Evolutionary conservation across 2,329 filamentous ascomycete genomes (phyloP).

Genomic region (Emergomyces pasteurianus): DNA sequence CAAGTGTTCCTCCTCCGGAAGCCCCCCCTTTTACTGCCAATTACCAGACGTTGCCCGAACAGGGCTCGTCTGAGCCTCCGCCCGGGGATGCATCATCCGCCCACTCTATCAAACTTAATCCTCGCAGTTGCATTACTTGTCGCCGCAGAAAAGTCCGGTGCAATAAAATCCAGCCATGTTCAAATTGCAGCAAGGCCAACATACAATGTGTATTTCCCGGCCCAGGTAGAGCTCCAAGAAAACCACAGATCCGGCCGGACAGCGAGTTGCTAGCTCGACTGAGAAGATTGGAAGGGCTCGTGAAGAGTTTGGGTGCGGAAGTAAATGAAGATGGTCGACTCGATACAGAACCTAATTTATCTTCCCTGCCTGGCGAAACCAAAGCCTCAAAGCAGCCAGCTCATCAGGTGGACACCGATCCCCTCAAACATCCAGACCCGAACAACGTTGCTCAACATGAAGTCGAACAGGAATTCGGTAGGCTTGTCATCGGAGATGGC

Average conservation of each 20-base stretch:
- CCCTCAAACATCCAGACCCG: conserved; percentile 7
- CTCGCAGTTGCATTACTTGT: conserved; percentile 36
- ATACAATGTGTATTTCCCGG: conserved; percentile 53
- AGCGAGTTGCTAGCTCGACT: conserved; percentile 48
- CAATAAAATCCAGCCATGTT: conserved; percentile 37
- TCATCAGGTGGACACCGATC: neutral
- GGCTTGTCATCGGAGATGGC: conserved; percentile 48
- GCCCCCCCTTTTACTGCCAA: neutral
- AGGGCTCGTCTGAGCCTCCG: conserved; percentile 15
- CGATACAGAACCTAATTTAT: neutral
- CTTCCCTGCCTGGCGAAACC: neutral
- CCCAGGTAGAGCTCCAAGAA: conserved; percentile 48
- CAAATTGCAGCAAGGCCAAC: conserved; percentile 36
- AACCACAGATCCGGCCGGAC: conserved; percentile 45
- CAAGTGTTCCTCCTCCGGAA: neutral
- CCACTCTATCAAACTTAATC: conserved; percentile 19
- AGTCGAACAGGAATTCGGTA: conserved; percentile 41
- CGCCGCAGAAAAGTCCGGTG: conserved; percentile 38
- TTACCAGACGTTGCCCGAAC: neutral
- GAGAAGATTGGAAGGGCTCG: conserved; percentile 48
- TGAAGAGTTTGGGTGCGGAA: conserved; percentile 44
- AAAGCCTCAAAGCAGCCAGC: neutral
- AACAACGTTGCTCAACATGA: conserved; percentile 7
- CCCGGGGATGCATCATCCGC: conserved; percentile 13
- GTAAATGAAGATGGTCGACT: conserved; percentile 19